Conservation (phyloP, 805 yeast species). For the Teunomyces pallodes region DNA sequence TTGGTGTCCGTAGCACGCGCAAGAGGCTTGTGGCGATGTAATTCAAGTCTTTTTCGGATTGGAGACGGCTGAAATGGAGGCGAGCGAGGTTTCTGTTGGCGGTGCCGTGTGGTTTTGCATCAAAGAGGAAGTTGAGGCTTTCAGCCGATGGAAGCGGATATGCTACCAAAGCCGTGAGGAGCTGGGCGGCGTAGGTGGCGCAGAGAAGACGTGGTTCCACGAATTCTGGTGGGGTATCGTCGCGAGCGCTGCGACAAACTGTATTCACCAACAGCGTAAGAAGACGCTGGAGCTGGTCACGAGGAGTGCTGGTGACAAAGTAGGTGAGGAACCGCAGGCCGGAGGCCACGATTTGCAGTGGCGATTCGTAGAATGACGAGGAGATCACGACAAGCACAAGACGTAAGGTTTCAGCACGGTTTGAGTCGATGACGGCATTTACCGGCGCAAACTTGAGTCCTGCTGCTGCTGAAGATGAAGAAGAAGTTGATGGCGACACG, state of each 20-base stretch:
- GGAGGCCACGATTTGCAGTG: conserved; percentile 37
- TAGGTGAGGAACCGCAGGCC: conserved; percentile 66
- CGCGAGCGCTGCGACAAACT: conserved; percentile 43
- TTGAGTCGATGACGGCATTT: conserved; percentile 46
- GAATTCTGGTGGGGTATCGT: conserved; percentile 12
- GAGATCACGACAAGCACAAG: conserved; percentile 62
- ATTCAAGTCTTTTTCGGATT: conserved; percentile 53
- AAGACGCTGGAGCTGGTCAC: conserved; percentile 30
- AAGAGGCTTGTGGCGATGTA: conserved; percentile 49
- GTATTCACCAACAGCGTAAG: conserved; percentile 58
- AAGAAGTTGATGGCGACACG: conserved; percentile 15
- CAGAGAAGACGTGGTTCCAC: conserved; percentile 44
- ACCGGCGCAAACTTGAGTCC: conserved; percentile 18
- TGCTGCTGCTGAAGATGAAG: no score
- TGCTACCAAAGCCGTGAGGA: conserved; percentile 57
- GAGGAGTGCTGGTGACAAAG: conserved; percentile 50
- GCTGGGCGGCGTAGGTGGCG: conserved; percentile 57
- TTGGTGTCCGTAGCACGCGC: conserved; percentile 46
- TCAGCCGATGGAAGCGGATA: conserved; percentile 56
- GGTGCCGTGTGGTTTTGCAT: conserved; percentile 23
- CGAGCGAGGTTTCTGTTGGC: conserved; percentile 50
- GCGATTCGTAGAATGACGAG: conserved; percentile 51
- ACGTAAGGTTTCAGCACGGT: conserved; percentile 66
- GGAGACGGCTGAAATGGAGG: conserved; percentile 49
- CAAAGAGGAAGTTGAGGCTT: conserved; percentile 35